phyloP scores from a whole-genome alignment of 164 flowering plant species.

The Paratinospora sagittata region DNA sequence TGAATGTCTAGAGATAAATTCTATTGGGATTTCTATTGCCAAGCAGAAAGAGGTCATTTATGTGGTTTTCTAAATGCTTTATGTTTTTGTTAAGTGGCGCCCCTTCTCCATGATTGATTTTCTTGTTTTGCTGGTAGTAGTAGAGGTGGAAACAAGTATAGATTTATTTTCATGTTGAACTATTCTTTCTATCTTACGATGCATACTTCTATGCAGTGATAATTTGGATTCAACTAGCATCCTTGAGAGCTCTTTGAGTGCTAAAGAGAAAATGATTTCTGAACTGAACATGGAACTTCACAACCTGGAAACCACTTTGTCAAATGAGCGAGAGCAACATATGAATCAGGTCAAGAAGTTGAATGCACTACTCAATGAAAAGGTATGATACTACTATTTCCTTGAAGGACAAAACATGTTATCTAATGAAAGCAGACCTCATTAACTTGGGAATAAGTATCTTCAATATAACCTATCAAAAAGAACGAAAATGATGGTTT shows the following conservation, averaged over 20 bases:
- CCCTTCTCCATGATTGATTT: not conserved
- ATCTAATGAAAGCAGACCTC: not conserved
- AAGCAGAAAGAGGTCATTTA: not conserved
- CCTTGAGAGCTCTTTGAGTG: constrained; percentile 83
- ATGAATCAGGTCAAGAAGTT: constrained; percentile 74
- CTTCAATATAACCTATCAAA: not conserved
- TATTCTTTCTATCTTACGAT: constrained; percentile 11
- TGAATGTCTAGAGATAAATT: not conserved
- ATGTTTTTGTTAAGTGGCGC: not conserved
- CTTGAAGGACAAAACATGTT: not conserved
- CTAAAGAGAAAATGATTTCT: constrained; percentile 95
- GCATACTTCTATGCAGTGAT: constrained; percentile 48
- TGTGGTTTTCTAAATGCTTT: not conserved
- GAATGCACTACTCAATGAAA: constrained; percentile 67
- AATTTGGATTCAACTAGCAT: constrained; percentile 53
- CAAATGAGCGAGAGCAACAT: constrained; percentile 81
- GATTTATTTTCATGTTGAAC: not conserved
- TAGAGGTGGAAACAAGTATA: not conserved
- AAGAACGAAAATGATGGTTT: not conserved
- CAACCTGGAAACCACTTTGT: constrained; percentile 68
- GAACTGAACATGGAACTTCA: constrained; percentile 90
- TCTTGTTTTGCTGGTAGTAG: not conserved
- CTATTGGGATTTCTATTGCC: not conserved
- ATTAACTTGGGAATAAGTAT: not conserved
- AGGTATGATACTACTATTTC: constrained; percentile 36